Percentiles rank a stretch among this genome's conserved stretches.
Conservation (phyloP, 1,139 yeast species). For the Geotrichum carabidarum region DNA sequence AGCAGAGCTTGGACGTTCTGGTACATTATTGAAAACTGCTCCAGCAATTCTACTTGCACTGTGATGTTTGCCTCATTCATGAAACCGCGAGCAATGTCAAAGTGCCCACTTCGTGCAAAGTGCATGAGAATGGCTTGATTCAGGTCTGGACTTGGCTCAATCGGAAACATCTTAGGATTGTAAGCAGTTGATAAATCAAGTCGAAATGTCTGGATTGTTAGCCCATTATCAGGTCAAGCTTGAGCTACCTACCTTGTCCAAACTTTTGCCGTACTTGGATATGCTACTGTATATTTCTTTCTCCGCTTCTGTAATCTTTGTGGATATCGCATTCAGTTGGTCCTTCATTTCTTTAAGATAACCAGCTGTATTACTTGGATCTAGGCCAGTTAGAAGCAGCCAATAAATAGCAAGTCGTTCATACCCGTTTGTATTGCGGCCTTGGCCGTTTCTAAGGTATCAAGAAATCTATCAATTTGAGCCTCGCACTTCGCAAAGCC, state of each 20-base stretch:
- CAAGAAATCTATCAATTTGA: constrained; percentile 32
- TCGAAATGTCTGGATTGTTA: constrained; percentile 27
- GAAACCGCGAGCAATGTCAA: constrained; percentile 37
- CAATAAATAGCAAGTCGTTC: neutral
- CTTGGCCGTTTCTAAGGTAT: constrained; percentile 29
- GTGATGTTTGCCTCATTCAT: constrained; percentile 36
- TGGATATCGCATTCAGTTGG: constrained; percentile 14
- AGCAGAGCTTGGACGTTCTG: constrained; percentile 35
- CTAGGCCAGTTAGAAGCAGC: constrained; percentile 12
- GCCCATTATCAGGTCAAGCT: constrained; percentile 22
- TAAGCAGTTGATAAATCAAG: constrained; percentile 31
- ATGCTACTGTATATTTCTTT: constrained; percentile 34
- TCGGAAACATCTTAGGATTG: constrained; percentile 31
- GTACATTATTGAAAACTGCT: constrained; percentile 38
- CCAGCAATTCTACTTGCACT: constrained; percentile 34
- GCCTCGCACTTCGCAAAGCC: constrained; percentile 31
- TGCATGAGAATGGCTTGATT: constrained; percentile 44
- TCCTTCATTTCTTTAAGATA: constrained; percentile 15
- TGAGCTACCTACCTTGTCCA: constrained; percentile 29
- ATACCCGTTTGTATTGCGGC: constrained; percentile 21
- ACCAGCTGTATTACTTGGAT: constrained; percentile 17
- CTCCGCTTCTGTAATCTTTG: constrained; percentile 27
- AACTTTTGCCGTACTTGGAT: constrained; percentile 35
- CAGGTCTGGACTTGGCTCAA: constrained; percentile 27
- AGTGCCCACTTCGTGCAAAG: constrained; percentile 43